Base-by-base conservation (phyloP, 805 yeast genomes). In the Metschnikowia matae region DNA sequence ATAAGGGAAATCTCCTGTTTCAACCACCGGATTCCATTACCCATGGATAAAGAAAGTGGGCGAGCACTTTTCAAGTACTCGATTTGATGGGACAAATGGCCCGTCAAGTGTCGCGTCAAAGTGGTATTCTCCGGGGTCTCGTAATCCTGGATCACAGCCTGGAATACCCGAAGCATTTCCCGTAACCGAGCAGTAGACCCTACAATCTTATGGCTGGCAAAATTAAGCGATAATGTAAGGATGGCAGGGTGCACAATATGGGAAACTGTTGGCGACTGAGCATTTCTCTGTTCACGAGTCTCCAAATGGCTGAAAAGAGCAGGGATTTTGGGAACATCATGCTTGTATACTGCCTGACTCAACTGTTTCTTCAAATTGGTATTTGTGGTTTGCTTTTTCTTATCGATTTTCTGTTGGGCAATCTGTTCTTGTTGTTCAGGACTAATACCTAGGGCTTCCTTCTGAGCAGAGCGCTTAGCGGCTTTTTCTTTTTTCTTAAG, bases 11-110 rank as follows among this genome's bases (percentile, higher is more conserved):
- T 92, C 65, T 88, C 92, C 71, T 92, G 98, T 63, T 94, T 94
- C 55, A 94, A 77, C 97, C 97, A 91, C 61, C 99, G 82, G 57
- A 94, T 94, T 2, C 97, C 92, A 71, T 91, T 94, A 48, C 99
- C 99, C 99, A 94, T 94, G 0, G 96, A 81, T 2, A 91, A 87
- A 49, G 94, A 83, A 44, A 94, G 75, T 0, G 98, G 97, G 55
- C 99, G 81, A 3, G 97, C 91, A 8, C 89, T 82, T 61, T 89
- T 92, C 59, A 94, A 74, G 58, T 87, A 89, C 65, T 92, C 99
- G 56, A 94, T 94, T 69, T 94, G 99, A 62, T 87, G 89, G 10
- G 96, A 84, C 51, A 94, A 75, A 66, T 90, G 92, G 32, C 85
- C 83, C 0, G 97, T 89, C 61, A 94, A 77, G 68, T 91, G 88